These are phyloP conservation scores for Penicillium malachiteum DNA, from an alignment of 495 filamentous ascomycete species.

Conservation along the genomic window DNA sequence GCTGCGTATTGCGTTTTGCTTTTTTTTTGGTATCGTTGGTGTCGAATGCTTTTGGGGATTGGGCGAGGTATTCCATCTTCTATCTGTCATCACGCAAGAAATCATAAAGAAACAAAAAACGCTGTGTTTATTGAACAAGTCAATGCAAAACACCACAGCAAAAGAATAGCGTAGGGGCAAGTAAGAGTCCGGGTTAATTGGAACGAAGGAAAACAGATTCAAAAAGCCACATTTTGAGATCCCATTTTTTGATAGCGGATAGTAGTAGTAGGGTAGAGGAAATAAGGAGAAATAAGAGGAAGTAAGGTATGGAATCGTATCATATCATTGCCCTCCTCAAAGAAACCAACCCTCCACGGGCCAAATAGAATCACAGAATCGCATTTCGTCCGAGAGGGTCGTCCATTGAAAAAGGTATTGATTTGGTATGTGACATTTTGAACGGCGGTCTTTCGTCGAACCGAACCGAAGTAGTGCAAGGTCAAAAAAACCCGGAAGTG, in stretches of 20 bases:
- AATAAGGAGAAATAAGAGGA: constrained; percentile 5
- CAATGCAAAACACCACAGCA: not conserved
- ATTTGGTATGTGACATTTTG: constrained; percentile 38
- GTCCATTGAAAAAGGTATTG: constrained; percentile 19
- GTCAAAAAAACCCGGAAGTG: constrained; percentile 23
- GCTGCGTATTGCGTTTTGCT: constrained; percentile 20
- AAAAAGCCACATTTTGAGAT: constrained; percentile 7
- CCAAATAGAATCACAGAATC: not conserved
- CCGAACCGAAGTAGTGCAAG: constrained; percentile 16
- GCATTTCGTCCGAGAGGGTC: constrained; percentile 1
- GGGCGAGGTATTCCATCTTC: constrained; percentile 33
- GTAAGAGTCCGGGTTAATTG: not conserved
- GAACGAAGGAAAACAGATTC: not conserved
- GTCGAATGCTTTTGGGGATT: constrained; percentile 25
- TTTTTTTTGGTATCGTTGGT: not conserved
- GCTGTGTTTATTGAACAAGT: constrained; percentile 14
- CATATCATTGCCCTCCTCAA: constrained; percentile 19
- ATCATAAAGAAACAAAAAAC: constrained; percentile 14
- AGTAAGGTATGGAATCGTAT: constrained; percentile 22
- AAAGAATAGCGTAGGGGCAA: constrained; percentile 7
- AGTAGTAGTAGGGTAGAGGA: constrained; percentile 13
- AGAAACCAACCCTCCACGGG: not conserved
- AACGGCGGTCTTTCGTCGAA: constrained; percentile 22
- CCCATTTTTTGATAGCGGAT: not conserved
- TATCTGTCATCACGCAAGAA: constrained; percentile 27